Evolutionary conservation across 169 alveolate species (phyloP).

Genomic region (Eimeria mitis): DNA sequence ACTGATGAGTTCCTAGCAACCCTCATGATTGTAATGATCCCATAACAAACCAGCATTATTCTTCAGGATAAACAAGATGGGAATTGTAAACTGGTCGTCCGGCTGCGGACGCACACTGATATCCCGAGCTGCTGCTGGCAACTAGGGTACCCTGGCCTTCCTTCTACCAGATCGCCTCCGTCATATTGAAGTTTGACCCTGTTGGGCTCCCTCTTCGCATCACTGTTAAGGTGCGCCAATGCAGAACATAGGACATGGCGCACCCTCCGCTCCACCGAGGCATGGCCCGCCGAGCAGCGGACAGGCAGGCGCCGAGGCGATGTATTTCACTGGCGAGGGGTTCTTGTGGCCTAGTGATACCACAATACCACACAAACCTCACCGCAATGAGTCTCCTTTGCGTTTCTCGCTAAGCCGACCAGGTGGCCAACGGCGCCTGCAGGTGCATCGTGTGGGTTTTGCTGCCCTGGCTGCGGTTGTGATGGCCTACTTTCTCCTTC

Average conservation of each 20-base stretch:
- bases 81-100: neutral
- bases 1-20: neutral
- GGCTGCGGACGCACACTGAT: neutral
- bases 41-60: neutral
- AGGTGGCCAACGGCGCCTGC: neutral
- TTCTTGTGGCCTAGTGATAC: neutral
- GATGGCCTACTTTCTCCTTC: neutral
- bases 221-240: neutral
- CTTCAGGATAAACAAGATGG: neutral
- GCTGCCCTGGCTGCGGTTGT: constrained; percentile 1
- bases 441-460: neutral
- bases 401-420: neutral
- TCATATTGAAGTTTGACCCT: neutral
- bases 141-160: neutral
- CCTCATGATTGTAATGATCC: neutral
- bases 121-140: neutral
- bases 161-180: neutral
- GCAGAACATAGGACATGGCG: neutral
- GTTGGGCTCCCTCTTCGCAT: neutral
- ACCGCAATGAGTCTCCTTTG: neutral
- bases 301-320: neutral
- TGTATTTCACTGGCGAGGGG: neutral
- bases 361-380: neutral
- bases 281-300: neutral
- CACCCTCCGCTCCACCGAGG: neutral